Evolutionary conservation across 2,329 filamentous ascomycete species (phyloP).

Genomic region (Phaeosphaeriaceae sp.): DNA sequence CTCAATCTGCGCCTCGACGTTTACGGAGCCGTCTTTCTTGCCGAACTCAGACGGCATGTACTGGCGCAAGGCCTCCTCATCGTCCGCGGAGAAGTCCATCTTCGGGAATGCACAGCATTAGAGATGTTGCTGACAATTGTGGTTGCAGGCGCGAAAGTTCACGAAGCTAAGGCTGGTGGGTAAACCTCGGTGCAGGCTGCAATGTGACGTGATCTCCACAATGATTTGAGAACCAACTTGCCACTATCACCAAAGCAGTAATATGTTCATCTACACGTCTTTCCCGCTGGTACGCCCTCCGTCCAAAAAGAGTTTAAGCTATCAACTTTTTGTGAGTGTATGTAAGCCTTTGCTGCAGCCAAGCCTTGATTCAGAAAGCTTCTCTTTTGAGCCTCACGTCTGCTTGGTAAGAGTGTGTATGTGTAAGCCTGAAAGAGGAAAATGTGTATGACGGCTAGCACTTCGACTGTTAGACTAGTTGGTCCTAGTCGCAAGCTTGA

Average conservation of each 20-base stretch:
- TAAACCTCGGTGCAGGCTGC: slow-evolving; percentile 7
- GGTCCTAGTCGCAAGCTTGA: background rate
- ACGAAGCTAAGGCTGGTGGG: slow-evolving; percentile 2
- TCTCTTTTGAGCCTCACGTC: background rate
- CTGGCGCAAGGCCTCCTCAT: slow-evolving; percentile 74
- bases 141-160: background rate
- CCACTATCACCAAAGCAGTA: slow-evolving; percentile 1
- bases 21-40: slow-evolving; percentile 75
- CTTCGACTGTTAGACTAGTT: background rate
- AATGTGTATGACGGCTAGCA: background rate
- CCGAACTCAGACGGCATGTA: slow-evolving; percentile 87
- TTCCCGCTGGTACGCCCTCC: background rate
- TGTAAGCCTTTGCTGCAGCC: background rate
- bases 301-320: background rate
- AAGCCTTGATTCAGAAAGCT: background rate
- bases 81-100: slow-evolving; percentile 42
- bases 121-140: slow-evolving; percentile 6
- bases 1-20: slow-evolving; percentile 82
- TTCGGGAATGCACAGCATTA: slow-evolving; percentile 11
- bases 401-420: background rate
- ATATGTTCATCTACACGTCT: slow-evolving; percentile 3
- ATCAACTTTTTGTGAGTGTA: background rate
- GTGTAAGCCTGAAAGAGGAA: background rate
- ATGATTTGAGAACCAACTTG: background rate
- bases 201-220: slow-evolving; percentile 14